These are phyloP conservation scores for Clarireedia sp. DNA, from an alignment of 2,329 filamentous ascomycete genomes.

Conservation along the genomic window DNA sequence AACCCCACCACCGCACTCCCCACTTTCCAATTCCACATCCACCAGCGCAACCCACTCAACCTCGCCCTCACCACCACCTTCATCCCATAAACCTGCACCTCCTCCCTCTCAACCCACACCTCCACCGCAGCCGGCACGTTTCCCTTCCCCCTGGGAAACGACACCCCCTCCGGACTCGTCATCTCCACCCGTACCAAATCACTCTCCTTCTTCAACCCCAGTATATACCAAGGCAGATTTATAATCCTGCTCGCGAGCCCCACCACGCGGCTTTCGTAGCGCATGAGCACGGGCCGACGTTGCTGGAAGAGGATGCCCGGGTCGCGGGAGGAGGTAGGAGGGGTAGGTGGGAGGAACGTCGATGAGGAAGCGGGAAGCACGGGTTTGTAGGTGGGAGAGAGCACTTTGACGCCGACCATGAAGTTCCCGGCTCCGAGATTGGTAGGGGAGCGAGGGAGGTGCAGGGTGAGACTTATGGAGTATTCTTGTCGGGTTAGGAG, in stretches of 20 bases:
- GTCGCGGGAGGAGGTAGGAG: background rate
- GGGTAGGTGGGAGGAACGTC: background rate
- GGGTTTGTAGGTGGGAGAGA: constrained; percentile 38
- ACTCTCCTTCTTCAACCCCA: constrained; percentile 57
- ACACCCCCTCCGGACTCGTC: constrained; percentile 54
- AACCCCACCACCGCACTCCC: constrained; percentile 62
- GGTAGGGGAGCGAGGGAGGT: constrained; percentile 66
- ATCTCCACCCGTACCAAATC: constrained; percentile 59
- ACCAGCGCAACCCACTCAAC: constrained; percentile 68
- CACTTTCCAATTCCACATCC: constrained; percentile 80
- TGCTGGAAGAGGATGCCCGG: constrained; percentile 48
- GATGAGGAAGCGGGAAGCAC: constrained; percentile 11
- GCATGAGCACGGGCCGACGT: constrained; percentile 66
- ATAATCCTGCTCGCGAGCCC: constrained; percentile 51
- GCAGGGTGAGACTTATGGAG: constrained; percentile 69
- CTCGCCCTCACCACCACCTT: constrained; percentile 63
- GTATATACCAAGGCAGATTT: constrained; percentile 60
- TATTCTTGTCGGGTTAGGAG: constrained; percentile 71
- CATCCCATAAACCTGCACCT: constrained; percentile 69
- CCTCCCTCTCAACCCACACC: constrained; percentile 38
- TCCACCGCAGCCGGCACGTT: constrained; percentile 43
- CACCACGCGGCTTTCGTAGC: constrained; percentile 66
- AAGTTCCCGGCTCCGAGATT: constrained; percentile 84
- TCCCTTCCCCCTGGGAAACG: constrained; percentile 43
- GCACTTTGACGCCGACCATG: constrained; percentile 77